phyloP scores from a whole-genome alignment of 192 early-diverging fungal genomes.

The Backusella psychrophila region DNA sequence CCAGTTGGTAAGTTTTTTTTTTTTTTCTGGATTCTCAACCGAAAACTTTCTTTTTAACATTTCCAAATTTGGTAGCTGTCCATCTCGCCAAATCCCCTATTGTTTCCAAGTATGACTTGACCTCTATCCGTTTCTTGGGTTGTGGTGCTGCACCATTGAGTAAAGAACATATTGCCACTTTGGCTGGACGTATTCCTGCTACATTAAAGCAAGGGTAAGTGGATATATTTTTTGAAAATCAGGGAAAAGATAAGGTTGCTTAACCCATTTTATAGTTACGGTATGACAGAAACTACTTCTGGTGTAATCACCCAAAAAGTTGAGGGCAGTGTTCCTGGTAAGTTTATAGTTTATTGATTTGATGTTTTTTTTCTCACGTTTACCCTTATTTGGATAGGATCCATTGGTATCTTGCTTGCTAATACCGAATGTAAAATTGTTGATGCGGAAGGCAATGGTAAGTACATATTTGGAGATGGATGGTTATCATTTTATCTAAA shows the following conservation, averaged over 20 bases:
- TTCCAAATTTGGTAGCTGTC: slow-evolving; percentile 48
- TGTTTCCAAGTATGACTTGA: slow-evolving; percentile 68
- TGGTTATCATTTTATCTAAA: background rate
- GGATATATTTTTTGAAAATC: background rate
- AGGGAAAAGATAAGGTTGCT: background rate
- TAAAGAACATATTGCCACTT: slow-evolving; percentile 59
- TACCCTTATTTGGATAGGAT: slow-evolving; percentile 23
- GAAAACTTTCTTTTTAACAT: background rate
- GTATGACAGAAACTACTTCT: slow-evolving; percentile 56
- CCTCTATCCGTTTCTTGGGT: slow-evolving; percentile 58
- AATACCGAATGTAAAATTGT: slow-evolving; percentile 46
- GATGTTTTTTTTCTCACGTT: background rate
- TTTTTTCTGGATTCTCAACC: too few relatives aligned
- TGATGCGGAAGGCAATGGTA: slow-evolving; percentile 51
- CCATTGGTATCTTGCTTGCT: slow-evolving; percentile 44
- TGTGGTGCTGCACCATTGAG: slow-evolving; percentile 85
- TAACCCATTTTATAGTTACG: slow-evolving; percentile 44
- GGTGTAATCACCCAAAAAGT: slow-evolving; percentile 29
- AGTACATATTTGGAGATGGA: background rate
- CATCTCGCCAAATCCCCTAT: slow-evolving; percentile 74
- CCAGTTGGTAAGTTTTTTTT: slow-evolving; percentile 24
- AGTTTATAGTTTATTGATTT: background rate
- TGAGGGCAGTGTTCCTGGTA: background rate
- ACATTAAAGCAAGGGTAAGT: slow-evolving; percentile 38
- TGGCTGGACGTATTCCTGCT: slow-evolving; percentile 47